Evolutionary conservation across 768 basidiomycete genomes (phyloP), one percentile per base, ranked within the genome.

Genomic region (Clitopilus passeckerianus): DNA sequence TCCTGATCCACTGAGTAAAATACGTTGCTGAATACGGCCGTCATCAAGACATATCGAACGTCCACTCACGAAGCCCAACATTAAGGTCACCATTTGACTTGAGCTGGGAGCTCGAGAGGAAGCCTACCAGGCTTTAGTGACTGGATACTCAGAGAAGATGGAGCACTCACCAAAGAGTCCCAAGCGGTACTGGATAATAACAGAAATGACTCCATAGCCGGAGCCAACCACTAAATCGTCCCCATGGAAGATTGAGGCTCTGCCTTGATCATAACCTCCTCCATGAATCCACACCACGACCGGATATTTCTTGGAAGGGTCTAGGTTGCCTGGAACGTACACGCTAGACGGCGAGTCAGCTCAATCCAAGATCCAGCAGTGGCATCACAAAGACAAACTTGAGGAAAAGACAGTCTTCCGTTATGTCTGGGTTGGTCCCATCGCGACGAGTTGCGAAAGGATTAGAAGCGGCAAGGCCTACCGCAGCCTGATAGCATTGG

Each of bases 401-500:
- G n/a, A 73, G 57, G 43, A 70, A 71, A 30, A 75, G 58, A 57
- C 74, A 74, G 57, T 74, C 73, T 55, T 74, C 74, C 1, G 67
- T 63, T 16, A 22, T 50, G 18, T 50, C 27, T 30, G 27, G 15
- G 10, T 57, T 43, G n/a, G 30, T 12, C 16, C 16, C 10, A 10
- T 41, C 37, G 6, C 27, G 27, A n/a, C 56, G 10, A 18, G 55
- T 41, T 16, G 1, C 20, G 23, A 22, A 30, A 30, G 27, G 27
- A 30, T 30, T 30, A 7, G 27, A 30, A 7, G 27, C 27, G 27
- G 27, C 3, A 30, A 30, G 27, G 7, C 27, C 27, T 30, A 30
- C 27, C 7, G 27, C 27, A 30, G 27, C 27, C 52, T 74, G 35
- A n/a, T 8, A 56, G 41, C 41, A 12, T 65, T 67, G 1, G 27